These are phyloP conservation scores for Moricandia arvensis DNA, from an alignment of 345 rosid species.

Conservation along the genomic window DNA sequence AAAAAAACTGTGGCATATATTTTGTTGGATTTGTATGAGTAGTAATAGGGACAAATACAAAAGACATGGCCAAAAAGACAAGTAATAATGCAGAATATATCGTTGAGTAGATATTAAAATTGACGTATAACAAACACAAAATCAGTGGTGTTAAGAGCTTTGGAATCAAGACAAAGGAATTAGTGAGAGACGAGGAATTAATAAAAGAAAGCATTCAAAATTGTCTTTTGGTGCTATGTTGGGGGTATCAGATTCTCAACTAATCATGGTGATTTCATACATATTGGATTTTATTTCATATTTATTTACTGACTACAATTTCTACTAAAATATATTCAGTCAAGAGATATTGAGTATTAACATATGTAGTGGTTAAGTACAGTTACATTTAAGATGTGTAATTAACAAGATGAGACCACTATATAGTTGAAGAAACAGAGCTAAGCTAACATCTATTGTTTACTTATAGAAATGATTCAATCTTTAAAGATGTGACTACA, in stretches of 20 bases:
- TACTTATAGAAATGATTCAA: background rate
- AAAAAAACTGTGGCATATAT: background rate
- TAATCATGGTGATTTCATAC: background rate
- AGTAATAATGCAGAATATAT: slow-evolving; percentile 21
- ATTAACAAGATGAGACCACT: background rate
- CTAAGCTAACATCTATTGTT: background rate
- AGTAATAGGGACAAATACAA: slow-evolving; percentile 15
- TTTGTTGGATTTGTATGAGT: slow-evolving; percentile 5
- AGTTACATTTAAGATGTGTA: background rate
- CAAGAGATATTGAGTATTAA: background rate
- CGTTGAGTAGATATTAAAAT: slow-evolving; percentile 25
- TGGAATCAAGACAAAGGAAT: slow-evolving; percentile 21
- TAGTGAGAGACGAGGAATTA: background rate
- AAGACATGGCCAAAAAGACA: slow-evolving; percentile 28
- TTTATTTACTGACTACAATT: background rate
- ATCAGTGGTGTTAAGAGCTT: slow-evolving; percentile 18
- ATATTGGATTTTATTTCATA: background rate
- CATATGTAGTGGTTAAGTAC: background rate
- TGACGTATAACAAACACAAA: slow-evolving; percentile 31
- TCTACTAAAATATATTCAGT: background rate
- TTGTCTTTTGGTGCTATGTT: background rate
- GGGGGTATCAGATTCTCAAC: slow-evolving; percentile 22
- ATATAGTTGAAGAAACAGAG: background rate
- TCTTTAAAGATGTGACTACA: background rate
- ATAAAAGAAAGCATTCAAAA: slow-evolving; percentile 1